Conservation (phyloP, 2,329 filamentous ascomycete species). For the Nemania sp. region DNA sequence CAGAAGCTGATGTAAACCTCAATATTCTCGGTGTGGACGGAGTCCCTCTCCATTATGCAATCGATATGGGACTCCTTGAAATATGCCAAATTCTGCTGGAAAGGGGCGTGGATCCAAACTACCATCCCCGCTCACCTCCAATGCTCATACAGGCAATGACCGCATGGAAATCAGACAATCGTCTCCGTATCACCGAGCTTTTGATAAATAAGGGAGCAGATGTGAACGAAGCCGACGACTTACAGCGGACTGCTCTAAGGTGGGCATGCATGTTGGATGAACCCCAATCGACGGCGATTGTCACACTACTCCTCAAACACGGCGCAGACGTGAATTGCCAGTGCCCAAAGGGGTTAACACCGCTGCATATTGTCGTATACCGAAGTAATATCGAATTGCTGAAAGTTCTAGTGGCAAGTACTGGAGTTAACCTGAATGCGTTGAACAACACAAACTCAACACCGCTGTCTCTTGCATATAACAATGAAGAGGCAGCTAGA, state of each 20-base stretch:
- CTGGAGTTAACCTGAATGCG: background rate
- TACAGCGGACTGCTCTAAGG: background rate
- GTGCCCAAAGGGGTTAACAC: background rate
- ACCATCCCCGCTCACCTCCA: background rate
- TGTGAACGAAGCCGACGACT: background rate
- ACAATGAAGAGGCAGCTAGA: background rate
- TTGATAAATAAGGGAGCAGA: background rate
- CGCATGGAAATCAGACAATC: background rate
- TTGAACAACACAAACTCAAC: background rate
- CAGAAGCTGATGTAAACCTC: background rate
- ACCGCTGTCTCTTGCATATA: background rate
- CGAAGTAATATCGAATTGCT: background rate
- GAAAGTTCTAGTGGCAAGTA: background rate
- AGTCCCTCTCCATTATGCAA: background rate
- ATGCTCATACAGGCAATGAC: background rate
- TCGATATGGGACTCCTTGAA: background rate
- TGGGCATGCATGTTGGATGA: background rate
- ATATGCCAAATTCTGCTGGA: slow-evolving; percentile 9
- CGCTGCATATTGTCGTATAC: background rate
- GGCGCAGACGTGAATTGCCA: background rate
- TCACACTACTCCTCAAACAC: background rate
- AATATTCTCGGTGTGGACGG: background rate
- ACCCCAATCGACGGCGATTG: background rate
- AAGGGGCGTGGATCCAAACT: slow-evolving; percentile 2
- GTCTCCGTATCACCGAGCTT: background rate